phyloP scores from a whole-genome alignment of 495 filamentous ascomycete species.

The Annulohypoxylon maeteangense region DNA sequence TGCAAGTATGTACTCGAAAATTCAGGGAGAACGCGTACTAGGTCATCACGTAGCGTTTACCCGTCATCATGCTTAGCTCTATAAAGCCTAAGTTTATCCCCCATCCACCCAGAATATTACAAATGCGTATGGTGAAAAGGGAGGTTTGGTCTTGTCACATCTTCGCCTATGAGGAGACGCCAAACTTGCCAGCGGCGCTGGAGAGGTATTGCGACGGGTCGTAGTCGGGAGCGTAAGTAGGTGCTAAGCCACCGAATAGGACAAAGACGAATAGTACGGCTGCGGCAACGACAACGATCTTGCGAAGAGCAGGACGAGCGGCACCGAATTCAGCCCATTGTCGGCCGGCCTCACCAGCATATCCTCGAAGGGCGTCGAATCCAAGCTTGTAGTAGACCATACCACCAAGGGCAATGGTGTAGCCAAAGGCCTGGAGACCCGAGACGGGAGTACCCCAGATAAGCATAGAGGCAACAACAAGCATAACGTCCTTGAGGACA shows the following conservation, averaged over 20 bases:
- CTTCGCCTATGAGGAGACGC: conserved; percentile 48
- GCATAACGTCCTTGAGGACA: conserved; percentile 97
- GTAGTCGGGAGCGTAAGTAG: conserved; percentile 59
- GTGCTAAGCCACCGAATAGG: conserved; percentile 68
- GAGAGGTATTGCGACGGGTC: conserved; percentile 58
- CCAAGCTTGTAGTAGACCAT: conserved; percentile 99
- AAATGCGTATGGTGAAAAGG: conserved; percentile 46
- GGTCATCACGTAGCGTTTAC: conserved; percentile 39
- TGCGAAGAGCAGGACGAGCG: conserved; percentile 76
- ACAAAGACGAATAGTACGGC: conserved; percentile 71
- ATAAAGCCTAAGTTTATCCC: conserved; percentile 22
- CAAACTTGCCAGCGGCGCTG: conserved; percentile 60
- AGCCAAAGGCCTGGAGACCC: conserved; percentile 90
- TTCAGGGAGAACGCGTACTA: conserved; percentile 35
- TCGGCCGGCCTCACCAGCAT: conserved; percentile 73
- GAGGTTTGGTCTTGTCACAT: conserved; percentile 24
- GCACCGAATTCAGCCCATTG: conserved; percentile 89
- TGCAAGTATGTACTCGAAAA: conserved; percentile 48
- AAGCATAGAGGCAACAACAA: conserved; percentile 87
- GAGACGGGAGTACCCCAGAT: conserved; percentile 89
- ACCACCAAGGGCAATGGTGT: conserved; percentile 87
- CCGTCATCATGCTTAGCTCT: conserved; percentile 24
- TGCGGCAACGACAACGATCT: conserved; percentile 72
- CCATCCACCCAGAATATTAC: conserved; percentile 45
- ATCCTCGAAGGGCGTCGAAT: conserved; percentile 82